Base-by-base conservation (phyloP, 208 protist species). In the Sergeia podlipaevii region DNA sequence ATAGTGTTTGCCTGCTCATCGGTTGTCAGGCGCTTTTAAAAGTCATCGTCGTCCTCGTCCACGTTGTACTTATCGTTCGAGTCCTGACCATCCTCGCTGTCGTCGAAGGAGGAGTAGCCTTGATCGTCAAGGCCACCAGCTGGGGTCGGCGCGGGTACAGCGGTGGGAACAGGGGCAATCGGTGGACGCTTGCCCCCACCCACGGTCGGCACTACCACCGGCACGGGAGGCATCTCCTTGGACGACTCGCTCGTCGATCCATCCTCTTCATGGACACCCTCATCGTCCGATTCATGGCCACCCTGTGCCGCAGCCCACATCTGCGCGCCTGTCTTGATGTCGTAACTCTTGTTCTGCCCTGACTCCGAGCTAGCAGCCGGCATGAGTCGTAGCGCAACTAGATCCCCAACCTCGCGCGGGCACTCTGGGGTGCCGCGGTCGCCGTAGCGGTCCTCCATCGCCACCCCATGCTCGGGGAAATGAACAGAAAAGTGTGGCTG, bases 31-130 rank as follows among this genome's bases (percentile, higher is more conserved):
- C 30, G 4, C 38, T 7, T 39, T 41, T 86, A 93, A 74, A 93
- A 93, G 34, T 93, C 85, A 55, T 93, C 85, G 50, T 85, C 76
- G 55, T 93, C 85, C 58, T 89, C 80, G 18, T 93, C 79, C 15
- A 88, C 74, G 17, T 77, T 61, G 44, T 76, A 65, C 51, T 78
- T 75, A 65, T 90, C 79, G 54, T 88, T 79, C 24, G 49, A 43
- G 38, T 76, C 50, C 38, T 61, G 50, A 33, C 50, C 46, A 28
- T 57, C 55, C 20, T 83, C 67, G 32, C 53, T 65, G 29, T 84
- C 74, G 37, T 88, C 75, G 51, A 90, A 93, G 51, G 77, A 85
- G 38, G 85, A 93, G 60, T 93, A 93, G 44, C 78, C 77, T 32
- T 80, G 70, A 33, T 86, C 67, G 37, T 75, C 69, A 8, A 68